Conservation (phyloP, 2,329 filamentous ascomycete genomes). For the Ophidiomyces ophidiicola region DNA sequence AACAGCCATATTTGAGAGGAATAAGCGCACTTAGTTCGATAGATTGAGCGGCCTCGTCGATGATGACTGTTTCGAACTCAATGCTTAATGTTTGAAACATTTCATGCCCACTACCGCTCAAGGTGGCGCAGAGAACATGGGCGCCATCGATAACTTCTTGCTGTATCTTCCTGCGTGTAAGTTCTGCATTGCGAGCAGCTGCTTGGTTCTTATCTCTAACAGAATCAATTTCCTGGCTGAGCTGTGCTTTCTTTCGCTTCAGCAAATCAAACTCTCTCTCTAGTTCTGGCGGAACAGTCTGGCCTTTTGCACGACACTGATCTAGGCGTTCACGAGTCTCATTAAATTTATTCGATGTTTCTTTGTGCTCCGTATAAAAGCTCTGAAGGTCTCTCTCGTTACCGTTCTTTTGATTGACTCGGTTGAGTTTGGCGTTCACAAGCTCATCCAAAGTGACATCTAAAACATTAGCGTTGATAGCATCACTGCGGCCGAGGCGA, state of each 20-base stretch:
- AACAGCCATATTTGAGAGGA: conserved; percentile 91
- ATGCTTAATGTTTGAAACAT: conserved; percentile 92
- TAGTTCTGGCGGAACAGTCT: conserved; percentile 39
- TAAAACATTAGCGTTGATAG: conserved; percentile 75
- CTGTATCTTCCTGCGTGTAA: conserved; percentile 71
- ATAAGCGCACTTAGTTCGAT: conserved; percentile 95
- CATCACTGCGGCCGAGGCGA: conserved; percentile 79
- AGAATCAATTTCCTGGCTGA: conserved; percentile 75
- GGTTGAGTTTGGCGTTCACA: conserved; percentile 58
- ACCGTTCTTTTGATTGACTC: conserved; percentile 34
- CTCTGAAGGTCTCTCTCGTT: conserved; percentile 44
- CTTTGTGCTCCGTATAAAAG: conserved; percentile 58
- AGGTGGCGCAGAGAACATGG: conserved; percentile 85
- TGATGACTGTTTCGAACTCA: conserved; percentile 96
- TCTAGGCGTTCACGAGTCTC: conserved; percentile 61
- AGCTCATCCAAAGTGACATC: conserved; percentile 91
- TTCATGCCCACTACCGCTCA: conserved; percentile 91
- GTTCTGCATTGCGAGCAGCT: conserved; percentile 69
- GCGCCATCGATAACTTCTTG: conserved; percentile 83
- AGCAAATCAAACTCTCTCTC: conserved; percentile 66
- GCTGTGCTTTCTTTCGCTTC: conserved; percentile 60
- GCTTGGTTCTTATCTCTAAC: conserved; percentile 77
- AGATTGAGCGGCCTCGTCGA: conserved; percentile 95
- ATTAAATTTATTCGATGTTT: conserved; percentile 52
- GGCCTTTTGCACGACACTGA: conserved; percentile 45